A percentile compares a stretch with the other conserved stretches of the same genome.
Conservation (phyloP, 805 yeast genomes). For the Candida corydali region DNA sequence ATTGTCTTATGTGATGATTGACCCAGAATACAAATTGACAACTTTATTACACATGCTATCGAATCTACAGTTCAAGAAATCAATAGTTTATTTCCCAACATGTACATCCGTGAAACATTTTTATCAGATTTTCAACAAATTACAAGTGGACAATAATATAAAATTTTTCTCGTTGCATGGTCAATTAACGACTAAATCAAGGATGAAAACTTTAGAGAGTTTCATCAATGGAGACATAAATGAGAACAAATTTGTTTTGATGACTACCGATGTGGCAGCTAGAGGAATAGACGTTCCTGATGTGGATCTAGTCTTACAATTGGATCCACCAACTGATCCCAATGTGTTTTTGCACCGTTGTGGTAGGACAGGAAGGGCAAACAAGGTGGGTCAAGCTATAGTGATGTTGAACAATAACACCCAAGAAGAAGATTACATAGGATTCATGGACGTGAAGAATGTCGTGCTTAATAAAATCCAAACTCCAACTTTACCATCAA, state of each 20-base stretch:
- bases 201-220: constrained; percentile 64
- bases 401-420: constrained; percentile 64
- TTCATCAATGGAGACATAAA: constrained; percentile 48
- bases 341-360: constrained; percentile 89
- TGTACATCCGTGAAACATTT: constrained; percentile 80
- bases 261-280: constrained; percentile 98
- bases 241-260: constrained; percentile 51
- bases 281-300: constrained; percentile 95
- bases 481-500: constrained; percentile 19
- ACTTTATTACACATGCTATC: constrained; percentile 50
- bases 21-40: constrained; percentile 61
- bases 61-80: constrained; percentile 61
- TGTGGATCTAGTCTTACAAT: constrained; percentile 88
- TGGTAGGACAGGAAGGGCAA: constrained; percentile 95
- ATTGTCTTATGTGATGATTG: constrained; percentile 54
- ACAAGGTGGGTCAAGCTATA: constrained; percentile 73
- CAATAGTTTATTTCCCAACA: constrained; percentile 90
- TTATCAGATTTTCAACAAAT: constrained; percentile 48
- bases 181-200: constrained; percentile 73
- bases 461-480: constrained; percentile 46
- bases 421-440: constrained; percentile 79
- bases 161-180: constrained; percentile 82
- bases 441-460: constrained; percentile 68
- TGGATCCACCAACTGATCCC: constrained; percentile 93
- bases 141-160: constrained; percentile 28